A percentile compares a stretch with the other conserved stretches of the same genome.
Conservation (phyloP, 2,329 filamentous ascomycete genomes). For the Aureobasidium lini region DNA sequence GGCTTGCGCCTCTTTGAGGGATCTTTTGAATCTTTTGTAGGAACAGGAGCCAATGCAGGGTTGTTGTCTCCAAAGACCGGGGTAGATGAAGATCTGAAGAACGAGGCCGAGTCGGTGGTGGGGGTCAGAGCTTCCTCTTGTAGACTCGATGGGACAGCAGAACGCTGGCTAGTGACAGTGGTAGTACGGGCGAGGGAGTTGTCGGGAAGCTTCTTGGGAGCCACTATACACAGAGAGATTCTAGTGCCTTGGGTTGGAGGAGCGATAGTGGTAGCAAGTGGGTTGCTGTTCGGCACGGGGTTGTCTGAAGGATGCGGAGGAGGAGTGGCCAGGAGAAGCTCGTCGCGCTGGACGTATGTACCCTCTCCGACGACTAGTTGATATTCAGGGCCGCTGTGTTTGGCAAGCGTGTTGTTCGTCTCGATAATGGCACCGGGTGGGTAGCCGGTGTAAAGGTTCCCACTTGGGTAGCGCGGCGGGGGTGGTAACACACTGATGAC, state of each 20-base stretch:
- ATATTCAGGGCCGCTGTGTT: constrained; percentile 74
- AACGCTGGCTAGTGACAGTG: constrained; percentile 35
- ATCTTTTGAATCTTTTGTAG: constrained; percentile 58
- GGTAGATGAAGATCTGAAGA: not conserved
- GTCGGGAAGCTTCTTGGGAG: constrained; percentile 42
- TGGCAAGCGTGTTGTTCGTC: constrained; percentile 82
- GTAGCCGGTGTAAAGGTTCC: constrained; percentile 58
- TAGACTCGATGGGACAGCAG: constrained; percentile 31
- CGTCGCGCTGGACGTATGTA: constrained; percentile 84
- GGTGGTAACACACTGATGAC: constrained; percentile 66
- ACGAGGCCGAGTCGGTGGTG: constrained; percentile 4
- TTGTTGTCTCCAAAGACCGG: constrained; percentile 85
- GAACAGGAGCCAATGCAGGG: constrained; percentile 56
- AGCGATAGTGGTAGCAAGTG: constrained; percentile 74
- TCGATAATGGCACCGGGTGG: constrained; percentile 72
- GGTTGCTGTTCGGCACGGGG: constrained; percentile 79
- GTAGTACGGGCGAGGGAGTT: constrained; percentile 35
- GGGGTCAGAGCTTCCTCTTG: constrained; percentile 33
- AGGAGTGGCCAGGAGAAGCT: constrained; percentile 85
- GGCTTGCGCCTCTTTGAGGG: constrained; percentile 75
- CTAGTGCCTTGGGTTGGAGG: constrained; percentile 82
- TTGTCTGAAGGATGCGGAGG: constrained; percentile 93
- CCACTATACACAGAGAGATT: constrained; percentile 67
- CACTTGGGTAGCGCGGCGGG: constrained; percentile 75
- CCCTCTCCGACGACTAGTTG: constrained; percentile 93